Evolutionary conservation across 768 basidiomycete genomes (phyloP).

Genomic region (Dentipellis sp.): DNA sequence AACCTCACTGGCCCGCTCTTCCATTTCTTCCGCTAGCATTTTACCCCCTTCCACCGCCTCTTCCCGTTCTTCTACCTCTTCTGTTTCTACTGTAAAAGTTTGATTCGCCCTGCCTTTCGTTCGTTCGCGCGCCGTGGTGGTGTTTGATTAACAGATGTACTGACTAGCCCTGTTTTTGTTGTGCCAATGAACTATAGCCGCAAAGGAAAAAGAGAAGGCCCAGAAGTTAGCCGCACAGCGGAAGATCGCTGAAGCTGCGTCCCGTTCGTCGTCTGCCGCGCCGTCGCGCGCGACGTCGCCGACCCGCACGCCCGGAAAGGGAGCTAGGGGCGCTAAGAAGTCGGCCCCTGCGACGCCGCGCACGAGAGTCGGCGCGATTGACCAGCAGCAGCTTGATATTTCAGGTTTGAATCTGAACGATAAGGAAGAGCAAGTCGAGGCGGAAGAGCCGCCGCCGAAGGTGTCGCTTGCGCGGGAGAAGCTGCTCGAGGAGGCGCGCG

Average conservation of each 20-base stretch:
- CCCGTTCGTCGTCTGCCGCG: neutral
- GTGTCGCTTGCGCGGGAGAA: conserved; percentile 69
- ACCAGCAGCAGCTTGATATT: conserved; percentile 63
- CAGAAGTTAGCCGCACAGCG: conserved; percentile 42
- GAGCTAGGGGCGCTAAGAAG: conserved; percentile 33
- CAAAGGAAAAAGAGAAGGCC: conserved; percentile 73
- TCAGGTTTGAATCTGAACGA: conserved; percentile 58
- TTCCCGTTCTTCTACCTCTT: conserved; percentile 13
- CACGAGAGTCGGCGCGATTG: conserved; percentile 37
- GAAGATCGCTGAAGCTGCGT: conserved; percentile 26
- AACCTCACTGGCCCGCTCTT: conserved; percentile 40
- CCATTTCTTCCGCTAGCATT: conserved; percentile 10
- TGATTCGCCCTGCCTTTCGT: conserved; percentile 21
- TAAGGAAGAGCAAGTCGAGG: conserved; percentile 31
- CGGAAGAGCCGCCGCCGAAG: conserved; percentile 49
- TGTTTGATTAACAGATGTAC: conserved; percentile 20
- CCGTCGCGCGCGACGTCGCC: conserved; percentile 9
- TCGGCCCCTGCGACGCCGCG: conserved; percentile 21
- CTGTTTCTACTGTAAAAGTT: conserved; percentile 28
- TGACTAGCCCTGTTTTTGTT: conserved; percentile 17
- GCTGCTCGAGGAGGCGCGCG: conserved; percentile 70
- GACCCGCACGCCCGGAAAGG: conserved; percentile 3
- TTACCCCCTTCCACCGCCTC: conserved; percentile 17
- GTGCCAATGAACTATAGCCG: conserved; percentile 40
- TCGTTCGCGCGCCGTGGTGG: conserved; percentile 16